Base-by-base conservation (phyloP, 2,329 filamentous ascomycete species). In the Neonectria neomacrospora region DNA sequence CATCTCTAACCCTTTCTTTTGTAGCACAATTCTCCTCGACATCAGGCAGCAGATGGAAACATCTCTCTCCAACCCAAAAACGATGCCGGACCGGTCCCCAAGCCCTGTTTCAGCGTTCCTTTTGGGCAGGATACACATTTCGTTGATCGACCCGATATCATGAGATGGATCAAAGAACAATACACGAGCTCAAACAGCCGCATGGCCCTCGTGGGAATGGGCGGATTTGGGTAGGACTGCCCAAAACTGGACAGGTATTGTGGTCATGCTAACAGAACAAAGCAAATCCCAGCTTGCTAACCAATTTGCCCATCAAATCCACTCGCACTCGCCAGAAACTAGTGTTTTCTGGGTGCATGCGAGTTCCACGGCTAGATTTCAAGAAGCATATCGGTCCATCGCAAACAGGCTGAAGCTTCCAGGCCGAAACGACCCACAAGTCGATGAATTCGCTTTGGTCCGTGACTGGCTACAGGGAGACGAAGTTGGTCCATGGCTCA, bases 311-410 rank as follows among this genome's bases (percentile, higher is more conserved):
- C 74, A 80, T 59, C 67, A 63, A 50, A 62, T 70, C n/a, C 67
- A 65, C 61, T 64, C 74, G 0, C 55, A 54, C 23, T 73, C 65
- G 22, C 70, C 73, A 0, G 32, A 71, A n/a, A 75, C 68, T 16
- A 77, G 69, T 68, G 67, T 80, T 32, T 79, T 80, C 58, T 82
- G 75, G 79, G 67, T 80, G 6, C 68, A 80, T 61, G 75, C 76
- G 9, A 77, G 73, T 57, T 78, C 74, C 23, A 67, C 65, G 0
- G 65, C 70, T 20, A 72, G 78, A 14, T 78, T 80, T 42, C 70
- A 80, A 64, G 71, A 79, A 54, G 71, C 73, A 45, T 78, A 74
- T 62, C 71, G 70, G 47, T 73, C 77, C n/a, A 76, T 81, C 62
- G 75, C 76, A 26, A 64, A 76, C 12, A 26, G 14, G 2, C 37